Evolutionary conservation across 148 eudicot genomes (phyloP).

Genomic region (Rhododendron ferrugineum): DNA sequence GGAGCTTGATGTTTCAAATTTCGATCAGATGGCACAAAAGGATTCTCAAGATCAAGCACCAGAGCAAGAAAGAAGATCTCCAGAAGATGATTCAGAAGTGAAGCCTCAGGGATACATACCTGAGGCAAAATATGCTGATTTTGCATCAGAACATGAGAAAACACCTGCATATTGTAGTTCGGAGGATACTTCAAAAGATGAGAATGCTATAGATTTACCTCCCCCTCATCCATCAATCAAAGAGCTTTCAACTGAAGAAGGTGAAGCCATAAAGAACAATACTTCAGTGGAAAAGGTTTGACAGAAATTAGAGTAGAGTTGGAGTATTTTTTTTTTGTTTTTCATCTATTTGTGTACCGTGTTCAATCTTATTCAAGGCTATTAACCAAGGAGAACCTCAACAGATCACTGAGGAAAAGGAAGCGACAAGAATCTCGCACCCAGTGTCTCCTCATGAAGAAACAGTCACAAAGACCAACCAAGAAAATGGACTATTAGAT

Average conservation of each 20-base stretch:
- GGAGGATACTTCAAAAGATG: slow-evolving; percentile 8
- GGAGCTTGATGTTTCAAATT: slow-evolving; percentile 12
- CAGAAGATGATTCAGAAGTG: slow-evolving; percentile 7
- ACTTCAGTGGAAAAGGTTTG: slow-evolving; percentile 21
- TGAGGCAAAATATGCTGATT: slow-evolving; percentile 12
- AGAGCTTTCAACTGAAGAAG: slow-evolving; percentile 14
- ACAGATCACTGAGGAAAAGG: slow-evolving; percentile 14
- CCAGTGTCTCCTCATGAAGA: background rate
- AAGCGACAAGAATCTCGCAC: background rate
- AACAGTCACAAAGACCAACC: background rate
- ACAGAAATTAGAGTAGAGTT: background rate
- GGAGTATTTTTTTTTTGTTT: background rate
- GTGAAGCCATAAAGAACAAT: slow-evolving; percentile 14
- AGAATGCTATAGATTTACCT: background rate
- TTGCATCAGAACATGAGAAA: slow-evolving; percentile 6
- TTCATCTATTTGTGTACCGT: background rate
- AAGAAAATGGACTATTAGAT: background rate
- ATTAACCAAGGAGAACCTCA: slow-evolving; percentile 7
- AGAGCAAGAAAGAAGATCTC: slow-evolving; percentile 5
- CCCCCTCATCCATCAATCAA: slow-evolving; percentile 5
- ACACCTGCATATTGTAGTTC: background rate
- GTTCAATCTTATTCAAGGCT: background rate
- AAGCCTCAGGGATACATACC: slow-evolving; percentile 13
- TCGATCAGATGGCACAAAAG: slow-evolving; percentile 3
- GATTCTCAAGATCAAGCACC: slow-evolving; percentile 9